Evolutionary conservation across 2,329 filamentous ascomycete genomes (phyloP).

Genomic region (Fusarium sterilihyphosum): DNA sequence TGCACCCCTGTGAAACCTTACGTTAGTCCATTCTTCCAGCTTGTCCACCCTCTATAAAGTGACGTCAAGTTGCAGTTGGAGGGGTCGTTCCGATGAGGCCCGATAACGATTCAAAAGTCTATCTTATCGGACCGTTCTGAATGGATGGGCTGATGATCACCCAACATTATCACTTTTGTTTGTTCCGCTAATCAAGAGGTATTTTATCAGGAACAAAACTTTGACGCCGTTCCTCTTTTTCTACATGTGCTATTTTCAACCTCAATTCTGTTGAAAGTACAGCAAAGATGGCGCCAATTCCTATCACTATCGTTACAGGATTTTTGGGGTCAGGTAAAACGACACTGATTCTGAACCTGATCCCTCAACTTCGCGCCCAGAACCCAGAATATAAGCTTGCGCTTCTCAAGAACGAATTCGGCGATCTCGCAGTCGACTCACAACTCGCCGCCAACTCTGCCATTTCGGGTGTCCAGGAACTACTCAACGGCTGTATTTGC

Average conservation of each 20-base stretch:
- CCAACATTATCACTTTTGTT: slow-evolving; percentile 8
- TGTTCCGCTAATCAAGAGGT: slow-evolving; percentile 27
- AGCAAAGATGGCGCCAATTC: slow-evolving; percentile 72
- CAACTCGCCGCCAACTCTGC: slow-evolving; percentile 85
- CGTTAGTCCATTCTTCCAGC: slow-evolving; percentile 1
- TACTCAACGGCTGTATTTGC: slow-evolving; percentile 98
- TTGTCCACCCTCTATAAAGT: slow-evolving; percentile 5
- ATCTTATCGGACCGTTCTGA: slow-evolving; percentile 39
- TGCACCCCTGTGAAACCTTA: slow-evolving; percentile 28
- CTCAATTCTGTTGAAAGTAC: not conserved
- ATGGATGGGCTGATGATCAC: slow-evolving; percentile 36
- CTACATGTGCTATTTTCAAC: not conserved
- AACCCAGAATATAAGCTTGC: slow-evolving; percentile 85
- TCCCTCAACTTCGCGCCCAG: slow-evolving; percentile 84
- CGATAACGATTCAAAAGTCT: slow-evolving; percentile 34
- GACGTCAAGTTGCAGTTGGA: slow-evolving; percentile 38
- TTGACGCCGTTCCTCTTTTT: not conserved
- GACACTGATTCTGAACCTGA: slow-evolving; percentile 91
- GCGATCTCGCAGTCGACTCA: slow-evolving; percentile 91
- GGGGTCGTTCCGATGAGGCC: slow-evolving; percentile 31
- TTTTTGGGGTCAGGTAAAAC: slow-evolving; percentile 98
- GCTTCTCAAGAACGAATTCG: slow-evolving; percentile 97
- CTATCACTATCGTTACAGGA: slow-evolving; percentile 94
- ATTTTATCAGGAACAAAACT: slow-evolving; percentile 31
- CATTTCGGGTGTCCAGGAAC: slow-evolving; percentile 89